phyloP scores from a whole-genome alignment of 805 yeast genomes.

The Metschnikowia corniflorae region DNA sequence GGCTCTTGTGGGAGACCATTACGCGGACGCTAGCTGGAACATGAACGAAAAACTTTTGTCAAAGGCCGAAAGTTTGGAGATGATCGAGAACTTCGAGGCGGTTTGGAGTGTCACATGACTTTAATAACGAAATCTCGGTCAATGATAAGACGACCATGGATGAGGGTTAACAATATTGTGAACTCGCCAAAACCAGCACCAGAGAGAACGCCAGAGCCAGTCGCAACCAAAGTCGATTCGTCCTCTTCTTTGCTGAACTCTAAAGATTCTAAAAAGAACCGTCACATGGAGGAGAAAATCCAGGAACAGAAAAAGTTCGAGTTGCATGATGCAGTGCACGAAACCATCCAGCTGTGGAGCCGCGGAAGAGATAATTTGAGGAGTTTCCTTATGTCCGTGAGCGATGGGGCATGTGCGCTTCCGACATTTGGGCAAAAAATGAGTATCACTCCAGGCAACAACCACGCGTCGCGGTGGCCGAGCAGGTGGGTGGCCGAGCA shows the following conservation, averaged over 20 bases:
- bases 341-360: conserved; percentile 59
- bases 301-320: conserved; percentile 38
- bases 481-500: too few species aligned
- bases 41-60: conserved; percentile 53
- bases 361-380: conserved; percentile 76
- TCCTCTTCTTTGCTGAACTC: not conserved
- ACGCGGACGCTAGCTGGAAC: conserved; percentile 28
- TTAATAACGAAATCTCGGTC: conserved; percentile 64
- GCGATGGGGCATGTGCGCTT: too few species aligned
- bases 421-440: too few species aligned
- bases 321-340: conserved; percentile 61
- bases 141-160: conserved; percentile 65
- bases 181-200: conserved; percentile 43
- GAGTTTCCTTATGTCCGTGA: conserved; percentile 66
- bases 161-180: conserved; percentile 71
- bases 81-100: conserved; percentile 62
- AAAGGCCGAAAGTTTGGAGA: conserved; percentile 83
- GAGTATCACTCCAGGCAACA: too few species aligned
- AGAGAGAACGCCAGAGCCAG: conserved; percentile 4
- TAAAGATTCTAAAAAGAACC: conserved; percentile 29
- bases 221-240: too few species aligned
- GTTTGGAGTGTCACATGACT: conserved; percentile 61
- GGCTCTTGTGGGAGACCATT: conserved; percentile 25
- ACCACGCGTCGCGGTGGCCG: too few species aligned
- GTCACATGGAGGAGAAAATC: conserved; percentile 12